phyloP scores from a whole-genome alignment of 345 rosid species.

The Boechera retrofracta region DNA sequence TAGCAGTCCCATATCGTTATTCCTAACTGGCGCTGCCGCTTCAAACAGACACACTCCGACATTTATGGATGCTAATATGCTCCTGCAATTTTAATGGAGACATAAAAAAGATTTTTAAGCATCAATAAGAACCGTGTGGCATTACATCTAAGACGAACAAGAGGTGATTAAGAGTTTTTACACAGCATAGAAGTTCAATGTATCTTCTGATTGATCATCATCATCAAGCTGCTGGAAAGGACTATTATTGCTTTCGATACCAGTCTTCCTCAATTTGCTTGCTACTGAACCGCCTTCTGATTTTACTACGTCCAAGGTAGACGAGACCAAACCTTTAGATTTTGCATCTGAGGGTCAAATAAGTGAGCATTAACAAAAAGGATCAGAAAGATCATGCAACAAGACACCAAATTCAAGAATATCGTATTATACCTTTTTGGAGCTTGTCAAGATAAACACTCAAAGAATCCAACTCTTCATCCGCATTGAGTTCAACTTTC shows the following conservation, averaged over 20 bases:
- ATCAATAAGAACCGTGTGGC: background rate
- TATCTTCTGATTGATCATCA: slow-evolving; percentile 53
- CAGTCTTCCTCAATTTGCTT: slow-evolving; percentile 37
- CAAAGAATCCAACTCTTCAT: slow-evolving; percentile 50
- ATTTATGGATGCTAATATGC: slow-evolving; percentile 70
- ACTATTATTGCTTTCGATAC: slow-evolving; percentile 24
- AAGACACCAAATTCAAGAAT: background rate
- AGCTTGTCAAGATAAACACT: slow-evolving; percentile 67
- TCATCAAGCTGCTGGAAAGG: slow-evolving; percentile 34
- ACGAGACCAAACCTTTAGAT: slow-evolving; percentile 12
- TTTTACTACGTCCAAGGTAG: slow-evolving; percentile 33
- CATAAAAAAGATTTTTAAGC: background rate
- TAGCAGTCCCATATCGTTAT: slow-evolving; percentile 64
- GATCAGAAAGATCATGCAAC: background rate
- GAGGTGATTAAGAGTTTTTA: slow-evolving; percentile 30
- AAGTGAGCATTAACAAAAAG: slow-evolving; percentile 3
- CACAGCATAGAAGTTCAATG: slow-evolving; percentile 72
- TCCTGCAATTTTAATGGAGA: slow-evolving; percentile 49
- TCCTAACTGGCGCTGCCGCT: slow-evolving; percentile 75
- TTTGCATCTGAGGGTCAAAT: slow-evolving; percentile 47
- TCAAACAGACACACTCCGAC: slow-evolving; percentile 84
- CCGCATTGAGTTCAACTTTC: slow-evolving; percentile 37
- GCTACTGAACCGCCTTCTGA: slow-evolving; percentile 39
- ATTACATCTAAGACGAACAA: slow-evolving; percentile 9
- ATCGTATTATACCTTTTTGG: slow-evolving; percentile 46